Evolutionary conservation across 495 filamentous ascomycete species (phyloP), one percentile per base, ranked within the genome.

Genomic region (Podospora australis): DNA sequence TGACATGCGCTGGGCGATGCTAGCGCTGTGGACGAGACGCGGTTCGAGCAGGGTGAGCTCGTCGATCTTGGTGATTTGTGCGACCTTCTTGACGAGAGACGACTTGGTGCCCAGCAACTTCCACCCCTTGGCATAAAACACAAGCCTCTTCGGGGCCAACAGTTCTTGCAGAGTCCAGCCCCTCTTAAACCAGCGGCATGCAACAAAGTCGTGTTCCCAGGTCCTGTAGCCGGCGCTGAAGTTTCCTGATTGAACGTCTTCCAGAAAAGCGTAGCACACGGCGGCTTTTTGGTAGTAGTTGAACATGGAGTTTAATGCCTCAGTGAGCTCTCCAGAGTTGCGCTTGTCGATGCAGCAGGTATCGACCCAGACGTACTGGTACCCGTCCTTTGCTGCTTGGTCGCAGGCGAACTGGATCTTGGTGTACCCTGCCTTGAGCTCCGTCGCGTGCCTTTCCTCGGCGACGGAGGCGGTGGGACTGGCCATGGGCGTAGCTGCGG

Each of bases 141-240:
- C 46, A 1, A 61, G 19, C 8, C 38, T 54, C 2, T 26, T 21
- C 1, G 60, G 60, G 0, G 60, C 58, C 0, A 64, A 38, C 16
- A 64, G 46, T 14, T 64, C 60, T 14, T 58, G 60, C 0, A 64
- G 44, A 0, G 58, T 61, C 58, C 57, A 64, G 3, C 55, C 55
- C 0, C 58, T 44, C 3, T 38, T 55, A 34, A 64, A 64, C 58
- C 58, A 64, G 17, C 50, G 28, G 22, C 49, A 52, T 24, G 39
- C 22, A 30, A 8, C 38, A 22, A 63, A 58, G 13, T 50, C 50
- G 22, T 59, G 53, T 25, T 57, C 46, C 59, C 56, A 62, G 0
- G 53, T 56, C 16, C 44, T 41, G 40, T 62, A 62, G 8, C 56
- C 59, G 16, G 49, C 46, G 1, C 39, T 50, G 38, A 51, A 52